Evolutionary conservation across 2,329 filamentous ascomycete species (phyloP).

Genomic region (Kalaharituber pfeilii): DNA sequence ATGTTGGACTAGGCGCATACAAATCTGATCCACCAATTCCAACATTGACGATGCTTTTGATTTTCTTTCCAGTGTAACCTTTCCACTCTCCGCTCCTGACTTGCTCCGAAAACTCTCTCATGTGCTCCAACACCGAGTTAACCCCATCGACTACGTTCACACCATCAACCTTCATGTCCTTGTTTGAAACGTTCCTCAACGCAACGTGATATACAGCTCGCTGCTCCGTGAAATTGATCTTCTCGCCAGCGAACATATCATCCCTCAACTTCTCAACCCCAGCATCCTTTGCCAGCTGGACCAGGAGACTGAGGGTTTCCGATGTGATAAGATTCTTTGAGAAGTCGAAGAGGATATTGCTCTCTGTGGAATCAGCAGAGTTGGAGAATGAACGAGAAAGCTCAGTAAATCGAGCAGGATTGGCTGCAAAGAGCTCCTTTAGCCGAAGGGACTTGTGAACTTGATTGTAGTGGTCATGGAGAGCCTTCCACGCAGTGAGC

Average conservation of each 20-base stretch:
- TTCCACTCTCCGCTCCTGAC: conserved; percentile 92
- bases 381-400: conserved; percentile 75
- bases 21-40: conserved; percentile 97
- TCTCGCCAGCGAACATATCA: conserved; percentile 91
- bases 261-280: conserved; percentile 84
- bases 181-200: conserved; percentile 72
- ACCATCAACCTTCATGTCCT: conserved; percentile 70
- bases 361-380: conserved; percentile 40
- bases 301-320: conserved; percentile 70
- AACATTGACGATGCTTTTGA: conserved; percentile 91
- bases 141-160: conserved; percentile 88
- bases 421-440: conserved; percentile 80
- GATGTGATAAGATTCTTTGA: conserved; percentile 92
- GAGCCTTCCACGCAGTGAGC: conserved; percentile 18
- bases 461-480: conserved; percentile 50
- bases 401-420: conserved; percentile 75
- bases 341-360: conserved; percentile 87
- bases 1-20: conserved; percentile 43
- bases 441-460: conserved; percentile 80
- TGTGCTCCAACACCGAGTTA: conserved; percentile 80
- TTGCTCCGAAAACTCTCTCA: conserved; percentile 96
- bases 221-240: conserved; percentile 98
- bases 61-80: conserved; percentile 91
- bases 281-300: conserved; percentile 82
- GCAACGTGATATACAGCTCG: conserved; percentile 92